A percentile compares a stretch with the other conserved stretches of the same genome.
These are phyloP conservation scores for Marchantia polymorpha DNA, from an alignment of 225 moss, liverwort and hornwort species.

Conservation along the genomic window DNA sequence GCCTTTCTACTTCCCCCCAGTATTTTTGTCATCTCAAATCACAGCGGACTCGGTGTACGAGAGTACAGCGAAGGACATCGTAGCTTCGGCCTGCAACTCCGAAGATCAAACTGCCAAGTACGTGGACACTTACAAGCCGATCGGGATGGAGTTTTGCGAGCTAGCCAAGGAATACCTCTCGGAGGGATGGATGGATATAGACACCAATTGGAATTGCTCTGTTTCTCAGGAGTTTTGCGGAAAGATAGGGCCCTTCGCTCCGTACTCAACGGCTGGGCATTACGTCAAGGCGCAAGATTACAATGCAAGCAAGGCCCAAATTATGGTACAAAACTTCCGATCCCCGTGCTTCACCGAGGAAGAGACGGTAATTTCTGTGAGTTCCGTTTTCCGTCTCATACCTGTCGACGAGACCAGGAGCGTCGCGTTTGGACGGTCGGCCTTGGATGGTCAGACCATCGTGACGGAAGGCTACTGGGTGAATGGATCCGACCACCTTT, in stretches of 20 bases:
- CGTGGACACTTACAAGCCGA: constrained; percentile 20
- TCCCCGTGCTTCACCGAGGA: constrained; percentile 4
- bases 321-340: constrained; percentile 28
- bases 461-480: constrained; percentile 50
- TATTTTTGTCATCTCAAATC: constrained; percentile 33
- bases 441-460: constrained; percentile 43
- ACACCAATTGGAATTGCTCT: constrained; percentile 43
- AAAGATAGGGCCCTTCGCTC: constrained; percentile 43
- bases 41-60: constrained; percentile 11
- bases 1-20: constrained; percentile 31
- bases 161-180: not conserved
- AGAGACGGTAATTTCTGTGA: constrained; percentile 15
- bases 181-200: constrained; percentile 25
- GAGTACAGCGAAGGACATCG: constrained; percentile 19
- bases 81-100: constrained; percentile 22
- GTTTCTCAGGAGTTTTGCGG: constrained; percentile 37
- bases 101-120: not conserved
- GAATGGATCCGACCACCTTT: constrained; percentile 31
- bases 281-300: constrained; percentile 26
- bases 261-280: not conserved
- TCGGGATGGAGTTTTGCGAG: constrained; percentile 21
- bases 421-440: constrained; percentile 24
- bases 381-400: constrained; percentile 41
- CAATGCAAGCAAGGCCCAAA: constrained; percentile 36
- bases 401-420: constrained; percentile 20